Percentiles rank a stretch among this genome's conserved stretches.
Evolutionary conservation across 176 grass and related monocot species (phyloP).

Genomic region (Cenchrus americanus): DNA sequence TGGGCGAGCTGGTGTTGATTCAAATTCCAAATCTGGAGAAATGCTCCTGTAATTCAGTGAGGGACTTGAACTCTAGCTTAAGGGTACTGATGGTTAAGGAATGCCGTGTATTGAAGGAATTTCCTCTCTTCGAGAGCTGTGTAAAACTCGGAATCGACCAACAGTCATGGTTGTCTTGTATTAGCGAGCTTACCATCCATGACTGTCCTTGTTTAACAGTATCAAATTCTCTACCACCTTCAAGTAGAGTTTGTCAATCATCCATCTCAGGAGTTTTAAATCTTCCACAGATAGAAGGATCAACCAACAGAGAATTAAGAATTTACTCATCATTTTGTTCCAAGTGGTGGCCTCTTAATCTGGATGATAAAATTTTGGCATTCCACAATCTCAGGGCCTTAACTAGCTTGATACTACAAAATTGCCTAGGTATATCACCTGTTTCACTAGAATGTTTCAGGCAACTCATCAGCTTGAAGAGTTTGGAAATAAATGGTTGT

Average conservation of each 20-base stretch:
- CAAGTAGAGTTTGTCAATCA: background rate
- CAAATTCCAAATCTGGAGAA: background rate
- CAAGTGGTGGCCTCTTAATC: too few species aligned
- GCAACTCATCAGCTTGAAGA: slow-evolving; percentile 39
- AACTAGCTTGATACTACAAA: background rate
- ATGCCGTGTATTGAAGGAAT: background rate
- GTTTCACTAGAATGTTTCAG: slow-evolving; percentile 14
- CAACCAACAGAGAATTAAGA: background rate
- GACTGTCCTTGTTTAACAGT: background rate
- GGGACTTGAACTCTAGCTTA: slow-evolving; percentile 19
- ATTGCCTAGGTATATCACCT: background rate
- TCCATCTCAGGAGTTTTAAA: fast-evolving
- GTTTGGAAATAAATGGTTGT: fast-evolving
- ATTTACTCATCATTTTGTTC: too few species aligned
- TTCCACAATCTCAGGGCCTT: slow-evolving; percentile 11
- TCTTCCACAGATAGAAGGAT: background rate
- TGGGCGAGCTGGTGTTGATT: slow-evolving; percentile 38
- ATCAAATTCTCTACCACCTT: slow-evolving; percentile 13
- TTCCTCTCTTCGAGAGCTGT: slow-evolving; percentile 14
- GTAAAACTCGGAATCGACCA: background rate
- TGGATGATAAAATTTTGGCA: background rate
- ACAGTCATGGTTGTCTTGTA: background rate
- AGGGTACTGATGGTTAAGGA: background rate
- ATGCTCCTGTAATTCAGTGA: background rate
- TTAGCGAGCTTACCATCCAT: background rate